These are phyloP conservation scores for Dioszegia aurantiaca DNA, from an alignment of 768 basidiomycete species.

Conservation along the genomic window DNA sequence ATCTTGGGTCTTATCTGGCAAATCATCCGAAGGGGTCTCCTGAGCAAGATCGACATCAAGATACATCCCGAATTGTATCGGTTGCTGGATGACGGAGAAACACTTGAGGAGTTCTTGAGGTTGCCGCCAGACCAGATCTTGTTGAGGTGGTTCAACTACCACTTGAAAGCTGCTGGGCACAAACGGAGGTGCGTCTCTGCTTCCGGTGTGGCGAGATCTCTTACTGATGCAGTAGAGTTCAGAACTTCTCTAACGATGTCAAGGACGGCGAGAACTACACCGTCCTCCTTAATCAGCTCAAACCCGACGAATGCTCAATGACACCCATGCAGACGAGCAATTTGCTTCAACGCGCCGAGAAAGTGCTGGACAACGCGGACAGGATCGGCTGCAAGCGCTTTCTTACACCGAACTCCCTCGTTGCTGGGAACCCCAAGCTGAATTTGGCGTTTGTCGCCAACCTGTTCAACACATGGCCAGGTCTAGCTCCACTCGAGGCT, in stretches of 20 bases:
- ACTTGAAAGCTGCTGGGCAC: constrained; percentile 93
- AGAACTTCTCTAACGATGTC: constrained; percentile 98
- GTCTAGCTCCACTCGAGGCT: constrained; percentile 89
- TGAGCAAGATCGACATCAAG: constrained; percentile 96
- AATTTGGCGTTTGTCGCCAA: constrained; percentile 95
- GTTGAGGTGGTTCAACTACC: constrained; percentile 98
- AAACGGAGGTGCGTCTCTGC: constrained; percentile 64
- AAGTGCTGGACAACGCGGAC: constrained; percentile 89
- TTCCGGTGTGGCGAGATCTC: neutral
- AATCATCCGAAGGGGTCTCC: constrained; percentile 86
- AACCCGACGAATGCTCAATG: constrained; percentile 87
- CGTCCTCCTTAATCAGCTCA: constrained; percentile 88
- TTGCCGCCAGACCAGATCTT: constrained; percentile 96
- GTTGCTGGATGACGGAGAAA: constrained; percentile 94
- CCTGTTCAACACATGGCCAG: constrained; percentile 96
- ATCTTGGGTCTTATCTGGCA: constrained; percentile 99
- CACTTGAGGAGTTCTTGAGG: constrained; percentile 87
- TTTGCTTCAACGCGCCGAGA: constrained; percentile 78
- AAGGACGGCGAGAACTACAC: constrained; percentile 97
- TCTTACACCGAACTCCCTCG: constrained; percentile 83
- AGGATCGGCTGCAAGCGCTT: constrained; percentile 93
- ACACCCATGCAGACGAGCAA: constrained; percentile 84
- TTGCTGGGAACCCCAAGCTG: constrained; percentile 91
- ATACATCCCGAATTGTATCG: constrained; percentile 94
- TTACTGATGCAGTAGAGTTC: constrained; percentile 62